Conservation (phyloP, 2,329 filamentous ascomycete genomes). For the Drechslerella dactyloides region DNA sequence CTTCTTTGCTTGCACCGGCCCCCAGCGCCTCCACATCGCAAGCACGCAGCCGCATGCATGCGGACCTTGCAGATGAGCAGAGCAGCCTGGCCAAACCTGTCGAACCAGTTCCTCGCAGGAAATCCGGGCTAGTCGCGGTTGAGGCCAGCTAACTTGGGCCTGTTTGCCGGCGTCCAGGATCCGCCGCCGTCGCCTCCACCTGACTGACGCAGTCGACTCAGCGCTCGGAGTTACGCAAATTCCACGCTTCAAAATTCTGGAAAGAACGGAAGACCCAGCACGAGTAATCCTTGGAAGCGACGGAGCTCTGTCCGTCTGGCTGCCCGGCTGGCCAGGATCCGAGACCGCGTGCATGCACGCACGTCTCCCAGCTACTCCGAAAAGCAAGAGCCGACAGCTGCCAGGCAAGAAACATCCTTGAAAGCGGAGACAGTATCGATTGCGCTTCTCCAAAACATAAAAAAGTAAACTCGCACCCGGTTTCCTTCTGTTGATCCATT, state of each 20-base stretch:
- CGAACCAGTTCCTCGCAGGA: background rate
- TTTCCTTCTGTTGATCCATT: background rate
- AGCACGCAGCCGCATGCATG: constrained; percentile 14
- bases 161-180: background rate
- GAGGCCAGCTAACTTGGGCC: background rate
- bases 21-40: too few species aligned
- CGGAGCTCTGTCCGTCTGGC: background rate
- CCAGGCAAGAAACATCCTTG: too few species aligned
- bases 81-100: background rate
- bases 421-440: background rate
- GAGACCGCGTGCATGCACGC: too few species aligned
- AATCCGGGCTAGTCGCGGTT: background rate
- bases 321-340: too few species aligned
- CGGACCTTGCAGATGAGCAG: constrained; percentile 30
- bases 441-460: background rate
- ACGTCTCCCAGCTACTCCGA: too few species aligned
- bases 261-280: background rate
- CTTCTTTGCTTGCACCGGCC: background rate
- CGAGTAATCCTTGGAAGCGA: background rate
- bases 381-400: too few species aligned
- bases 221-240: background rate
- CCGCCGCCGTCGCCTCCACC: background rate
- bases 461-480: background rate
- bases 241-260: background rate
- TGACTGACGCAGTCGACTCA: background rate